Conservation (phyloP, 345 rosid species). For the Populus nigra region DNA sequence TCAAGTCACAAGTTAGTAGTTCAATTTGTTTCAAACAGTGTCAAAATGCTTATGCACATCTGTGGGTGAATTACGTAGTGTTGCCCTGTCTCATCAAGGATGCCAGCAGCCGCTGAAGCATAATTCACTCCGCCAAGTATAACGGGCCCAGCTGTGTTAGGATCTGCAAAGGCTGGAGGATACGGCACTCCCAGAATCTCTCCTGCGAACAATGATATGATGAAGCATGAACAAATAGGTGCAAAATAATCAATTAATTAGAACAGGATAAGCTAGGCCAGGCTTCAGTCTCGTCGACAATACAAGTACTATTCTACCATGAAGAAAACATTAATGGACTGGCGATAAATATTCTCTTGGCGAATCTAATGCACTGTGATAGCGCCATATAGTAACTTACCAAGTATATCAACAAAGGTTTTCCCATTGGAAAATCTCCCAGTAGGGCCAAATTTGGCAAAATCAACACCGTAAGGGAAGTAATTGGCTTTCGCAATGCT, state of each 20-base stretch:
- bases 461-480: conserved; percentile 30
- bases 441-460: conserved; percentile 7
- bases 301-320: no score
- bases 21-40: not conserved
- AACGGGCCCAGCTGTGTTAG: conserved; percentile 47
- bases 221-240: not conserved
- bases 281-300: no score
- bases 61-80: conserved; percentile 16
- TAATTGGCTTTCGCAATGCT: conserved; percentile 26
- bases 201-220: conserved; percentile 4
- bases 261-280: no score
- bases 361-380: not conserved
- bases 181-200: conserved; percentile 23
- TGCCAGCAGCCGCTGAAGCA: conserved; percentile 33
- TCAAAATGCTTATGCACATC: not conserved
- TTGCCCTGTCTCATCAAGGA: conserved; percentile 29
- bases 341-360: no score
- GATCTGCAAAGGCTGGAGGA: conserved; percentile 66
- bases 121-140: conserved; percentile 27
- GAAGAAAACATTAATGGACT: no score
- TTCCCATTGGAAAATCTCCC: conserved; percentile 32
- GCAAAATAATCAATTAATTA: no score
- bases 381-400: not conserved
- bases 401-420: conserved; percentile 31
- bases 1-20: not conserved